Evolutionary conservation across 495 filamentous ascomycete genomes (phyloP).

Genomic region (Tuber indicum): DNA sequence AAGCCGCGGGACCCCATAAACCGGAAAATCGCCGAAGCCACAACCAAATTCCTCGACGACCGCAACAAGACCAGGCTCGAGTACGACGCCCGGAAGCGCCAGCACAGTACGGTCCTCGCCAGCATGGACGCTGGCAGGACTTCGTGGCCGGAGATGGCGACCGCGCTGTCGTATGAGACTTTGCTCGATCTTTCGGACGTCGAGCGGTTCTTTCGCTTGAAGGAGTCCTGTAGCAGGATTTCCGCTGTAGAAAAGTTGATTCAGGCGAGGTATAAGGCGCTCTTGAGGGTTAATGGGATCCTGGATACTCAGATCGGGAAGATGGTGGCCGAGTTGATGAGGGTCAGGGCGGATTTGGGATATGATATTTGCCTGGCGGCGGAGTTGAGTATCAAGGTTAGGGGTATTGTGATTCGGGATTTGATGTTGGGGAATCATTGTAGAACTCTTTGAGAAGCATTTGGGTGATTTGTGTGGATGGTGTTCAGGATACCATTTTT

Average conservation of each 20-base stretch:
- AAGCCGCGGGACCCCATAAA: background rate
- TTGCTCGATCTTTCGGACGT: background rate
- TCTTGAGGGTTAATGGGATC: background rate
- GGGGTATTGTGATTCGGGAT: background rate
- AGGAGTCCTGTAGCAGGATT: background rate
- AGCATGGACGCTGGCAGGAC: background rate
- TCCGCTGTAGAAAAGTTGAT: background rate
- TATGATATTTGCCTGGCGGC: background rate
- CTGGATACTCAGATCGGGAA: background rate
- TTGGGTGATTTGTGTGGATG: background rate
- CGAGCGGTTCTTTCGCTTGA: background rate
- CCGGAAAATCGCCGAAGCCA: background rate
- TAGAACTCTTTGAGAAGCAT: background rate
- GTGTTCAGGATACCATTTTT: no score
- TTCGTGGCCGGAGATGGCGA: background rate
- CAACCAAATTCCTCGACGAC: background rate
- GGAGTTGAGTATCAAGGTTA: background rate
- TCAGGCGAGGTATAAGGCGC: background rate
- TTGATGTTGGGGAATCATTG: background rate
- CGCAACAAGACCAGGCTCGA: background rate
- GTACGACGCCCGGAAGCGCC: background rate
- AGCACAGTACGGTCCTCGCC: background rate
- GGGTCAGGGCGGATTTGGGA: background rate
- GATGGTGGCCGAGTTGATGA: constrained; percentile 1
- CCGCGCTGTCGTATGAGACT: background rate